Percentiles rank a stretch among this genome's conserved stretches.
Conservation (phyloP, 2,329 filamentous ascomycete species). For the Nannizzia gypsea region DNA sequence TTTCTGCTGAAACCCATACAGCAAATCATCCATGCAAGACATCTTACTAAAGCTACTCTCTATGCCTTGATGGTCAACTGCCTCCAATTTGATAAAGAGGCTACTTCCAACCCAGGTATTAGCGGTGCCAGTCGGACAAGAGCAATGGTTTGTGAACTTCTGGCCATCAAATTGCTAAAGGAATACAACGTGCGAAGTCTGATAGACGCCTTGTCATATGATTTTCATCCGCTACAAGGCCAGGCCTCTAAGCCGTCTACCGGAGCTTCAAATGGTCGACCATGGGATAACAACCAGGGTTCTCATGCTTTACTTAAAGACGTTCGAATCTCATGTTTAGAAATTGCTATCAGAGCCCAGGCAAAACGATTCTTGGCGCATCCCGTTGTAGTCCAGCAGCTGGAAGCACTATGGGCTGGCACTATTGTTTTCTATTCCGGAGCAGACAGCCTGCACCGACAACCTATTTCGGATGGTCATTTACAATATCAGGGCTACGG, state of each 20-base stretch:
- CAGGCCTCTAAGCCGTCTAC: constrained; percentile 42
- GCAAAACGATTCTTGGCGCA: constrained; percentile 88
- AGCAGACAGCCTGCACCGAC: constrained; percentile 70
- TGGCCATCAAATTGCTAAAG: constrained; percentile 79
- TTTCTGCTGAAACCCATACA: constrained; percentile 94
- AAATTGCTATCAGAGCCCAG: constrained; percentile 84
- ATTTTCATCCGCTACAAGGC: constrained; percentile 86
- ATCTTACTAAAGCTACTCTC: constrained; percentile 75
- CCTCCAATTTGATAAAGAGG: constrained; percentile 83
- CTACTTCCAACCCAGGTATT: constrained; percentile 67
- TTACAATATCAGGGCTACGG: constrained; percentile 18
- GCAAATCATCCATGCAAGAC: constrained; percentile 68
- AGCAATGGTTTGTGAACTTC: constrained; percentile 76
- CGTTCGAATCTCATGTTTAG: constrained; percentile 76
- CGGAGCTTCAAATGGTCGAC: constrained; percentile 24
- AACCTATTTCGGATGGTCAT: constrained; percentile 30
- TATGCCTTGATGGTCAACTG: constrained; percentile 91
- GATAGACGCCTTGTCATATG: constrained; percentile 88
- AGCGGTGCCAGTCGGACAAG: constrained; percentile 73
- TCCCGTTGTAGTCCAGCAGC: constrained; percentile 79
- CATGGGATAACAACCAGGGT: constrained; percentile 26
- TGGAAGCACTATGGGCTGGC: constrained; percentile 96
- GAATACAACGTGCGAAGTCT: constrained; percentile 82
- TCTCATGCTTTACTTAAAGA: constrained; percentile 44
- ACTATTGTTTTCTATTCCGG: constrained; percentile 89